Evolutionary conservation across 768 basidiomycete species (phyloP), one percentile per base, ranked within the genome.

Genomic region (Pulveroboletus sp.): DNA sequence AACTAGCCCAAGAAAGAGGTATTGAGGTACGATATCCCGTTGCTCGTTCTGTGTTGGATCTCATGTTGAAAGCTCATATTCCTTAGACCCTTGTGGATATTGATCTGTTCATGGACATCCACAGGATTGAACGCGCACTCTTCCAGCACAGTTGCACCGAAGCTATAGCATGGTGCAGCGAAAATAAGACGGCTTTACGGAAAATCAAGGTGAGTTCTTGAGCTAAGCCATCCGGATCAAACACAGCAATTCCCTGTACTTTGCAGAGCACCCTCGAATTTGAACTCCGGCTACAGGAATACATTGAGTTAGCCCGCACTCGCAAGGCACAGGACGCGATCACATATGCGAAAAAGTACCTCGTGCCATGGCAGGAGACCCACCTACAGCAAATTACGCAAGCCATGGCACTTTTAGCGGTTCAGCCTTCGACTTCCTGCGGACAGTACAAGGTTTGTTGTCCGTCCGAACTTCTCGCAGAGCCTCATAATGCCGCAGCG

Each of bases 141-240:
- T 66, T 74, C 6, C 72, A 72, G 27, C 83, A 88, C 53, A 88
- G 85, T 54, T 94, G 93, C 57, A 76, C 85, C 6, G 93, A 96
- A 69, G 95, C 95, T 12, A 74, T 99, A 40, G 77, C 82, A 17
- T 99, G 95, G 95, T 97, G 93, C 60, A 93, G 83, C 54, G 96
- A 99, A 76, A 97, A 99, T 70, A 87, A 94, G 66, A 80, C 83
- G 28, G 89, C 90, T 11, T 77, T 99, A 54, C 83, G 91, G 46
- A 98, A 97, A 75, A 82, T 85, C 63, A 94, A 90, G 80, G 94
- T 85, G 32, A 51, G 59, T 58, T 39, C 45, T 35, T 31, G 51
- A 44, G 46, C 41, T 2, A 21, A 21, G 47, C 41, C 26, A 32
- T 49, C 47, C 31, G 41, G 57, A 32, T 44, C 44, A 41, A 35